These are phyloP conservation scores for Bidens hawaiensis DNA, from an alignment of 140 eudicot genomes.

Conservation along the genomic window DNA sequence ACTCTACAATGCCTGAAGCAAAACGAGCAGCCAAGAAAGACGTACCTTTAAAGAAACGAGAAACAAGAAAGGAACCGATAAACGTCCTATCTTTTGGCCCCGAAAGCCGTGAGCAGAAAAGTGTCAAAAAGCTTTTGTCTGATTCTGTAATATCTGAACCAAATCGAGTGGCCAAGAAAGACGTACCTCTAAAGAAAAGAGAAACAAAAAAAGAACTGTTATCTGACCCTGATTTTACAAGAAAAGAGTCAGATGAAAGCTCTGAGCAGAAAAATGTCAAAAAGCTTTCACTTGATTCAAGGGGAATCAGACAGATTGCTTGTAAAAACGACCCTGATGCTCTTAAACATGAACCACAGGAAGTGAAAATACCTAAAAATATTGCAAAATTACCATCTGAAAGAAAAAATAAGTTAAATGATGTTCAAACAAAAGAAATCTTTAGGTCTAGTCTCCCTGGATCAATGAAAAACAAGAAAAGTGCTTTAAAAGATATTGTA, in stretches of 20 bases:
- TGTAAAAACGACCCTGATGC: slow-evolving; percentile 34
- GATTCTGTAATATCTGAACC: slow-evolving; percentile 22
- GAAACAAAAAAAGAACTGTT: slow-evolving; percentile 30
- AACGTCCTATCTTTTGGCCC: slow-evolving; percentile 7
- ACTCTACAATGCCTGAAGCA: slow-evolving; percentile 23
- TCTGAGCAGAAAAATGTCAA: slow-evolving; percentile 37
- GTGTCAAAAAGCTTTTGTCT: slow-evolving; percentile 19
- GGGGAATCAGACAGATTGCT: slow-evolving; percentile 18
- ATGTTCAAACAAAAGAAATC: slow-evolving; percentile 29
- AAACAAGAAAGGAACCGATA: slow-evolving; percentile 28
- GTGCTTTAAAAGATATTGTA: slow-evolving; percentile 28
- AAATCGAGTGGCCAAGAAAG: slow-evolving; percentile 34
- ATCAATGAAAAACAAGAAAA: slow-evolving; percentile 36
- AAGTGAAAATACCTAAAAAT: slow-evolving; percentile 4
- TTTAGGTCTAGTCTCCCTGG: slow-evolving; percentile 19
- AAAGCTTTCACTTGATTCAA: slow-evolving; percentile 34
- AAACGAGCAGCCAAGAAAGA: slow-evolving; percentile 33
- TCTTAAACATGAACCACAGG: slow-evolving; percentile 24
- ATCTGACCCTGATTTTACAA: slow-evolving; percentile 21
- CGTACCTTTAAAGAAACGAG: slow-evolving; percentile 41
- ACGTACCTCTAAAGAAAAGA: slow-evolving; percentile 39
- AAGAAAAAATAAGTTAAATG: slow-evolving; percentile 43
- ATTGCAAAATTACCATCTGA: slow-evolving; percentile 25
- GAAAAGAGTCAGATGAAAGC: slow-evolving; percentile 37
- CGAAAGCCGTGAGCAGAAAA: neutral